A percentile compares a stretch with the other conserved stretches of the same genome.
Evolutionary conservation across 2,329 filamentous ascomycete species (phyloP).

Genomic region (Sclerotinia trifoliorum): DNA sequence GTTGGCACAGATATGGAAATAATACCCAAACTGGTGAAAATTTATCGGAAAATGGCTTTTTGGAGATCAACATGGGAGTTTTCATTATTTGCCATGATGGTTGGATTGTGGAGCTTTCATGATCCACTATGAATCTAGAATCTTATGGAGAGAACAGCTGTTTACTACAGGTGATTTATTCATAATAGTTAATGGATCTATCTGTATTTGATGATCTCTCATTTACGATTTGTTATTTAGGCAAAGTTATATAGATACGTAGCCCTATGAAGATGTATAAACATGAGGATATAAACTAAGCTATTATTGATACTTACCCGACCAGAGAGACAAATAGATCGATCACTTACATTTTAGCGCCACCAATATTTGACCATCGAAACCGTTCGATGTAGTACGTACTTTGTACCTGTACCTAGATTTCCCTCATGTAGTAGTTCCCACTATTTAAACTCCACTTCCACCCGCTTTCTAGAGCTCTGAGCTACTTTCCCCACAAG

Average conservation of each 20-base stretch:
- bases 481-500: slow-evolving; percentile 9
- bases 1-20: neutral
- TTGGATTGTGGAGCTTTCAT: neutral
- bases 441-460: neutral
- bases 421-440: neutral
- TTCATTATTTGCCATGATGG: too few relatives aligned
- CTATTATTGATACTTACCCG: too few relatives aligned
- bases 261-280: neutral
- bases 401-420: neutral
- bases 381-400: neutral
- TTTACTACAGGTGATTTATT: too few relatives aligned
- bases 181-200: too few relatives aligned
- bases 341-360: neutral
- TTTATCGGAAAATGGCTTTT: slow-evolving; percentile 1
- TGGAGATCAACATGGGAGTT: neutral
- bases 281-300: neutral
- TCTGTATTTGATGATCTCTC: too few relatives aligned
- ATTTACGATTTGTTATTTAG: too few relatives aligned
- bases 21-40: neutral
- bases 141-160: too few relatives aligned
- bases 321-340: too few relatives aligned
- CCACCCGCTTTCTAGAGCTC: neutral
- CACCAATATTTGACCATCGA: neutral
- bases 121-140: neutral
- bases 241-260: neutral